A percentile compares a stretch with the other conserved stretches of the same genome.
Conservation (phyloP, 2,329 filamentous ascomycete genomes). For the Pseudomassariella vexata region DNA sequence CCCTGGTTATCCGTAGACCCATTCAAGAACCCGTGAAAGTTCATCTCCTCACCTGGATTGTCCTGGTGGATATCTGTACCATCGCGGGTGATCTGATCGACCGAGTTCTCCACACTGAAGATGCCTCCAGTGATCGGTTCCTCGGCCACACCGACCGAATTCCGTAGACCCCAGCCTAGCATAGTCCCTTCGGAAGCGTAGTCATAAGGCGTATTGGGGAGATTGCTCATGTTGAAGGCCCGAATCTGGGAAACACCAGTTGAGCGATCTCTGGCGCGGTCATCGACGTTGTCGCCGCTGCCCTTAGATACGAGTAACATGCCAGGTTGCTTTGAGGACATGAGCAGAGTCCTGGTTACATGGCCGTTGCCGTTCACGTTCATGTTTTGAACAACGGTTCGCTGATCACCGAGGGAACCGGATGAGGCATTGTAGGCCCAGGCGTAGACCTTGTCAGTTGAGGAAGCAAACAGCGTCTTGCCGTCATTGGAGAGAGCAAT, state of each 20-base stretch:
- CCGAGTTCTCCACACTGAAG: constrained; percentile 64
- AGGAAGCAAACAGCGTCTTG: constrained; percentile 51
- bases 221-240: constrained; percentile 39
- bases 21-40: constrained; percentile 56
- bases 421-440: constrained; percentile 57
- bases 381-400: constrained; percentile 58
- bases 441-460: constrained; percentile 48
- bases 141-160: constrained; percentile 65
- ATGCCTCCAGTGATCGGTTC: constrained; percentile 46
- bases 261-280: constrained; percentile 37
- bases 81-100: constrained; percentile 55
- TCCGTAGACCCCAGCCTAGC: constrained; percentile 65
- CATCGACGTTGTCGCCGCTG: constrained; percentile 57
- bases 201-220: constrained; percentile 21
- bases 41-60: constrained; percentile 70
- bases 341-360: constrained; percentile 59
- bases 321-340: constrained; percentile 49
- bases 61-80: constrained; percentile 56
- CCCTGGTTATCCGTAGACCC: constrained; percentile 18
- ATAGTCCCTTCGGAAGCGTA: constrained; percentile 42
- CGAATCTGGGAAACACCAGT: constrained; percentile 53
- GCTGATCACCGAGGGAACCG: constrained; percentile 36
- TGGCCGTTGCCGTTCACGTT: constrained; percentile 57
- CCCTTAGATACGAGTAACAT: constrained; percentile 62
- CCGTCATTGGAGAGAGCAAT: constrained; percentile 48